A percentile compares a stretch with the other conserved stretches of the same genome.
Evolutionary conservation across 176 grass and related monocot genomes (phyloP).

Genomic region (Calamus simplicifolius): DNA sequence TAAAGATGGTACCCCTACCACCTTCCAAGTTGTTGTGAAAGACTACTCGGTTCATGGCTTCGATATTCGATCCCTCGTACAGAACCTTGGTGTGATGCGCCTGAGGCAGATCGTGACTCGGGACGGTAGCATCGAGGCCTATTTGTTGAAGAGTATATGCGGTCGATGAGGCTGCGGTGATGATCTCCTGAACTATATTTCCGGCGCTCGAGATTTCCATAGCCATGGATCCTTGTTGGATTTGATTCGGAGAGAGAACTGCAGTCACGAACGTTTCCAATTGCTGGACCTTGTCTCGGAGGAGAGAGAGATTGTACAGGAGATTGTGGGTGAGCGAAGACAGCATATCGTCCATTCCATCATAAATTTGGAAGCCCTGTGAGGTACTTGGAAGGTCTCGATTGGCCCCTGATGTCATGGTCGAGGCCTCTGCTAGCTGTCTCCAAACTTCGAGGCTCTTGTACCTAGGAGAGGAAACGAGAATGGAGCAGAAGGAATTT

Average conservation of each 20-base stretch:
- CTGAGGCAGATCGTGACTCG: too few species aligned
- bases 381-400: neutral
- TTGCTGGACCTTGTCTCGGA: slow-evolving; percentile 11
- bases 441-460: too few species aligned
- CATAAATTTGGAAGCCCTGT: neutral
- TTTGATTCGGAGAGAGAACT: neutral
- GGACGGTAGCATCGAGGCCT: neutral
- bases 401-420: neutral
- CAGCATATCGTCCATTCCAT: slow-evolving; percentile 14
- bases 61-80: too few species aligned
- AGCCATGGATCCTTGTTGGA: neutral
- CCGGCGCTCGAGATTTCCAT: neutral
- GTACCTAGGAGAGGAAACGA: neutral
- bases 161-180: neutral
- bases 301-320: neutral
- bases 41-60: too few species aligned
- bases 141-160: slow-evolving; percentile 1
- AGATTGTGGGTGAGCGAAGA: neutral
- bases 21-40: too few species aligned
- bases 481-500: neutral
- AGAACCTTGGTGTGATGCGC: too few species aligned
- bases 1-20: too few species aligned
- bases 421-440: too few species aligned
- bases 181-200: slow-evolving; percentile 6
- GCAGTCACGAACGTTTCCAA: neutral